Evolutionary conservation across 1,284 basidiomycete species (phyloP), one percentile per base, ranked within the genome.

Genomic region (Prillingera fragicola): DNA sequence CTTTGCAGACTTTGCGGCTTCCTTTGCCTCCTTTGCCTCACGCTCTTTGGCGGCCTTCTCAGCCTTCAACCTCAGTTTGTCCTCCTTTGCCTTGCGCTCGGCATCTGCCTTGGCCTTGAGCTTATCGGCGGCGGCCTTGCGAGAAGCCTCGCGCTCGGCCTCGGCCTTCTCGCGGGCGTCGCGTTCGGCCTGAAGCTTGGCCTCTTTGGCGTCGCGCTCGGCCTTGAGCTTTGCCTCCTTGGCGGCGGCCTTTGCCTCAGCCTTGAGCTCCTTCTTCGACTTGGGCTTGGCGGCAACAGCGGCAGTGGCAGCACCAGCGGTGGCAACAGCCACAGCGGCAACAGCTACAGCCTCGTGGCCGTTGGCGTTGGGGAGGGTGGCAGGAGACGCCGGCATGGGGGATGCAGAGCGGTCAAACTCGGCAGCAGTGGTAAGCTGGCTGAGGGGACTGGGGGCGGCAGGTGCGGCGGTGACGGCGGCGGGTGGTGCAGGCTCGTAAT

Each of bases 201-300:
- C 54, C 40, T 47, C 32, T 33, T 33, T 33, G 12, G 32, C 32
- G 14, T 18, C 35, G 15, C 32, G 32, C 35, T 44, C 42, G 21
- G 49, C 49, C 25, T 41, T 41, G 21, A 36, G 33, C 42, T 48
- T 43, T 10, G 39, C 39, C 13, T 36, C 36, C 38, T 45, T 56
- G 18, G 60, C 59, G 14, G 47, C 52, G 8, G 51, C 57, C 59
- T 60, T 60, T 21, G 60, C 83, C 57, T 87, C 85, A 42, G 78
- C 77, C 31, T 80, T 77, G 22, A 89, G 72, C 56, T 87, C 82
- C 56, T 82, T 80, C 71, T 86, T 87, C 66, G 87, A 82, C 63
- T 87, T 67, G n/a, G 42, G n/a, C 45, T 63, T 64, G 5, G 50
- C 45, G 9, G 45, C 44, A 10, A 43, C 22, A 10, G 34, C 32